These are phyloP conservation scores for Phytophthora pini DNA, from an alignment of 352 stramenopile species.

Conservation along the genomic window DNA sequence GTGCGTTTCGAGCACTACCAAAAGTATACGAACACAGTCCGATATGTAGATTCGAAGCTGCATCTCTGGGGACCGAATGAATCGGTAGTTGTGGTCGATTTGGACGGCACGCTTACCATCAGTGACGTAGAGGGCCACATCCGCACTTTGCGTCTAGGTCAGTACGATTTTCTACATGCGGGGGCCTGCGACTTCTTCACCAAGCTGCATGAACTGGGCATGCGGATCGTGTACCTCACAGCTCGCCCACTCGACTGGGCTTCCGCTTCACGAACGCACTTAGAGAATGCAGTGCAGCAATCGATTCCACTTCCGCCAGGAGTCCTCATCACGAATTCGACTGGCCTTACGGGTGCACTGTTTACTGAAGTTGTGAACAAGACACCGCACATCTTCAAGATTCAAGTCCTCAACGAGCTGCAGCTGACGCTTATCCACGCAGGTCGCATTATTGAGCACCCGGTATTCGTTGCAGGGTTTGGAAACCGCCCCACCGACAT, in stretches of 20 bases:
- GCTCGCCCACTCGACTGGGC: constrained; percentile 84
- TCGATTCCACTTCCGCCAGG: constrained; percentile 63
- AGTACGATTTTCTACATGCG: constrained; percentile 86
- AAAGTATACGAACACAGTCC: constrained; percentile 68
- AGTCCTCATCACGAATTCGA: constrained; percentile 85
- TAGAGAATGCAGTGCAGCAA: constrained; percentile 79
- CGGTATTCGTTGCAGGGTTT: constrained; percentile 88
- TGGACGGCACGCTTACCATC: constrained; percentile 86
- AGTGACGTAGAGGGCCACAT: constrained; percentile 89
- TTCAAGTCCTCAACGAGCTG: constrained; percentile 82
- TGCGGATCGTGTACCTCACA: constrained; percentile 86
- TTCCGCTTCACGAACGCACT: constrained; percentile 67
- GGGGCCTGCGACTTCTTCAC: constrained; percentile 84
- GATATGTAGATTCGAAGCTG: constrained; percentile 77
- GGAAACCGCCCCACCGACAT: constrained; percentile 86
- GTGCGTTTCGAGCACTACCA: constrained; percentile 86
- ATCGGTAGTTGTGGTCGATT: constrained; percentile 80
- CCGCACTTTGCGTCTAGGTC: constrained; percentile 77
- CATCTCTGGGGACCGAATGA: constrained; percentile 84
- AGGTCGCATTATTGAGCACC: constrained; percentile 70
- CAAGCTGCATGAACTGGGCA: constrained; percentile 74
- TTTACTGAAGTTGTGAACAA: constrained; percentile 90
- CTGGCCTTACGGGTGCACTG: constrained; percentile 74
- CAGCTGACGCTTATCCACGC: constrained; percentile 84
- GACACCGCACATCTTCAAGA: constrained; percentile 86